Base-by-base conservation (phyloP, 345 rosid genomes). In the Trapa incisa region DNA sequence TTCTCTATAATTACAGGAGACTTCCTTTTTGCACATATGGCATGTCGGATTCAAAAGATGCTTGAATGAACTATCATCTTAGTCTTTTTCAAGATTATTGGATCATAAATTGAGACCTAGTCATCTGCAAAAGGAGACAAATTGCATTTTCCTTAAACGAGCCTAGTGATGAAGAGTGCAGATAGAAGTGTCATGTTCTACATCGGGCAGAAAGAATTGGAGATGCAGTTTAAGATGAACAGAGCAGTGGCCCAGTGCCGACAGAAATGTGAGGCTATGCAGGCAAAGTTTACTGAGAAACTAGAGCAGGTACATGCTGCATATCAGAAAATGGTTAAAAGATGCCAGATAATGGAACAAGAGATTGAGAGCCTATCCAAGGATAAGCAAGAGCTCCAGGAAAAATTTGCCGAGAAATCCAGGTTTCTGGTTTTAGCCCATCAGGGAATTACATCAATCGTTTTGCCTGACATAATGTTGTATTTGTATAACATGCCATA, bases 301-400 rank as follows among this genome's bases (percentile, higher is more conserved):
- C 73, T 91, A 78, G 96, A 89, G 84, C 97, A 89, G 82, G 81
- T 86, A 63, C 92, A 84, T 75, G 75, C 91, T 63, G 99, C 97
- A 17, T 89, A 91, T 78, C 96, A 94, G 77, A 94, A 91, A 76
- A 77, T 89, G 86, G 89, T 82, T 67, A 86, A 86, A 79, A 81
- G 81, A 71, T 94, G 91, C 75, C 97, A 91, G 82, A 80, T 91
- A 87, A 79, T 94, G 95, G 93, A 89, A 69, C 97, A 91, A 69
- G 91, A 94, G 85, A 84, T 82, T 38, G 91, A 89, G 79, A 87
- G 78, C 73, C 79, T 94, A 78, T 77, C 87, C 41, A 94, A 94
- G 78, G 96, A 94, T 80, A 94, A 84, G 76, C 95, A 87, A 77
- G 97, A 94, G 80, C 92, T 94, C 70, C 96, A 91, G 74, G 99